Base-by-base conservation (phyloP, 2,329 filamentous ascomycete genomes). In the Akanthomyces uredinophilus region DNA sequence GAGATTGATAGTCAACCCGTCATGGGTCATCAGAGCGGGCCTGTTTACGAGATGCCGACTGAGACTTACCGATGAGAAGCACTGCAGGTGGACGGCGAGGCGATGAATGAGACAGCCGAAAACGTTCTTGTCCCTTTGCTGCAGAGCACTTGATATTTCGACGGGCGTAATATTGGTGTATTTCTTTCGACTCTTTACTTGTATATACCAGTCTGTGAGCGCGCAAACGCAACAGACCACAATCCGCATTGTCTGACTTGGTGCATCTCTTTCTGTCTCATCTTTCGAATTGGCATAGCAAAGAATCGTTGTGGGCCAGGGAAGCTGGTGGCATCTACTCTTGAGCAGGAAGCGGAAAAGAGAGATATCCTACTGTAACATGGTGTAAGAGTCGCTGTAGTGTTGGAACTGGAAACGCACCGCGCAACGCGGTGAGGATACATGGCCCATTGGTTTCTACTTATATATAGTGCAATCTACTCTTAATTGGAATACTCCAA, bases 1-100 rank as follows among this genome's bases (percentile, higher is more conserved):
- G 76, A 78, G 69, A 77, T 77, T 63, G 76, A 77, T 61, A 69
- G 74, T 52, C 68, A 72, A 49, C 67, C 73, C 35, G 69, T 75
- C 5, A 65, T 70, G 66, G 68, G 59, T 66, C 73, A 68, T 65
- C 72, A 70, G 65, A 74, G 66, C 43, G 73, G 72, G 1, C 73
- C 73, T 1, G 74, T 79, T 5, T 79, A 76, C 62, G 77, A 79
- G 70, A 79, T 79, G 77, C 74, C 77, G 3, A 66, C 72, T 14
- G 71, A 78, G 65, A 65, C 62, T 35, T 78, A 77, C 65, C 70
- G 70, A 62, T 78, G 70, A 68, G 66, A 20, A 41, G 22, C 44
- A 39, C 18, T 46, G 14, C 29, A n/a, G 35, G 41, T 18, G 46
- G 32, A 46, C 29, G 49, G 41, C 58, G 27, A 52, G 14, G 58